phyloP scores from a whole-genome alignment of 495 filamentous ascomycete species.

The Aspergillus incahuasiensis region DNA sequence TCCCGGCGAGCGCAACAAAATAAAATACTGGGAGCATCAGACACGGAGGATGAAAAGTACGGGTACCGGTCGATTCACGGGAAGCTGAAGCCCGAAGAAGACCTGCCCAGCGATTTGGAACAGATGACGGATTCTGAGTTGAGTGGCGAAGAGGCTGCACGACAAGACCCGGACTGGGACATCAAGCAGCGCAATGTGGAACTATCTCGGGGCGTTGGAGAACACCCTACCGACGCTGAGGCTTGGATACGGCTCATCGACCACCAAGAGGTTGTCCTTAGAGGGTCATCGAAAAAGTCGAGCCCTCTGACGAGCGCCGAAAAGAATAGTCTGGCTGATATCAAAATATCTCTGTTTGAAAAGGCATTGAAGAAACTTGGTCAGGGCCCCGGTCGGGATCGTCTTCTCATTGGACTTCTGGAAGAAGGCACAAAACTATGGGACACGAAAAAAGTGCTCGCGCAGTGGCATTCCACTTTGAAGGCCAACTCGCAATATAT shows the following conservation, averaged over 20 bases:
- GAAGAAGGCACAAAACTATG: constrained; percentile 67
- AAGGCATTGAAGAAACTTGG: constrained; percentile 61
- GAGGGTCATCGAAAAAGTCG: constrained; percentile 29
- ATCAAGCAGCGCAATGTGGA: constrained; percentile 50
- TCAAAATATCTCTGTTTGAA: constrained; percentile 77
- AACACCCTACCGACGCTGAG: constrained; percentile 58
- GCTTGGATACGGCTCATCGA: constrained; percentile 74
- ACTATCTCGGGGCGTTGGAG: constrained; percentile 54
- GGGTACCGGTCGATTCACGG: constrained; percentile 70
- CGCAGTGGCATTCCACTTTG: constrained; percentile 60
- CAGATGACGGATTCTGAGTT: constrained; percentile 46
- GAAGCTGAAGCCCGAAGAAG: constrained; percentile 53
- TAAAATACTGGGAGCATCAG: constrained; percentile 8
- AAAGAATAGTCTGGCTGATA: constrained; percentile 61
- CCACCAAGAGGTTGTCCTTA: constrained; percentile 64
- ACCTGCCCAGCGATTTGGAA: constrained; percentile 46
- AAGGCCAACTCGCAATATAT: constrained; percentile 54
- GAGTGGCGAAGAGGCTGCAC: constrained; percentile 32
- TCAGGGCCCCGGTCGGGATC: constrained; percentile 41
- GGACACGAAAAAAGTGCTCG: constrained; percentile 57
- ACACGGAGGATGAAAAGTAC: constrained; percentile 45
- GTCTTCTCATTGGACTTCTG: constrained; percentile 62
- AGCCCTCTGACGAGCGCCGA: constrained; percentile 56
- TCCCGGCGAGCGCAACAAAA: constrained; percentile 22
- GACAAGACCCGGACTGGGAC: constrained; percentile 33